Percentiles rank a stretch among this genome's conserved stretches.
Evolutionary conservation across 2,329 filamentous ascomycete genomes (phyloP).

Genomic region (Fusarium goolgardi): DNA sequence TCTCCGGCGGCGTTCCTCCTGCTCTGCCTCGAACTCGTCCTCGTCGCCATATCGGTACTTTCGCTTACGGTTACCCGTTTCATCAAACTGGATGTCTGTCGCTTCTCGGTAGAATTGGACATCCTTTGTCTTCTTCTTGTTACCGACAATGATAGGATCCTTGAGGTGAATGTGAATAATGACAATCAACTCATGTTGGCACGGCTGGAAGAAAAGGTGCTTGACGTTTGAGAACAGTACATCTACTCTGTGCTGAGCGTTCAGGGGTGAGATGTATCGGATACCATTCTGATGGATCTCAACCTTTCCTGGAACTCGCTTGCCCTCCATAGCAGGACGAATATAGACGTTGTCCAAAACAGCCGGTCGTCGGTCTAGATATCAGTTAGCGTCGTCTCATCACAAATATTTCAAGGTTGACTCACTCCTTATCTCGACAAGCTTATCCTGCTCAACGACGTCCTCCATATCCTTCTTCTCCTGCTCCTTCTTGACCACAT

Average conservation of each 20-base stretch:
- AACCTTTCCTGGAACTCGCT: constrained; percentile 93
- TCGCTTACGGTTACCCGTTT: constrained; percentile 96
- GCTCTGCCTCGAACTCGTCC: constrained; percentile 98
- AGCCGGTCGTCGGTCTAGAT: constrained; percentile 84
- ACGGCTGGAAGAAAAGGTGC: constrained; percentile 98
- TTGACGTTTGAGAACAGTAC: constrained; percentile 98
- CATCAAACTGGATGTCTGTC: constrained; percentile 98
- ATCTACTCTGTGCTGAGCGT: constrained; percentile 86
- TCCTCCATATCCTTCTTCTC: constrained; percentile 99
- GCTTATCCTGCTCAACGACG: constrained; percentile 98
- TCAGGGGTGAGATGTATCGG: constrained; percentile 86
- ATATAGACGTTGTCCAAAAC: constrained; percentile 96
- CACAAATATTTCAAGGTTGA: constrained; percentile 26
- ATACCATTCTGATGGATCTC: constrained; percentile 99
- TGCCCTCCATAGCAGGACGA: constrained; percentile 93
- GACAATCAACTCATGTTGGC: constrained; percentile 94
- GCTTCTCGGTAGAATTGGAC: constrained; percentile 98
- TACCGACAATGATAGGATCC: constrained; percentile 97
- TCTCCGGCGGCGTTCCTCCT: constrained; percentile 91
- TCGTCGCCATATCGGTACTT: constrained; percentile 98
- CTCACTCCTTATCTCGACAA: constrained; percentile 91
- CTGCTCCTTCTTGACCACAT: constrained; percentile 89
- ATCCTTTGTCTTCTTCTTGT: constrained; percentile 98
- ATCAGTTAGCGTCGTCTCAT: constrained; percentile 54
- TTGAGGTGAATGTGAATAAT: constrained; percentile 98